Base-by-base conservation (phyloP, 2,329 filamentous ascomycete genomes). In the Metarhizium album region DNA sequence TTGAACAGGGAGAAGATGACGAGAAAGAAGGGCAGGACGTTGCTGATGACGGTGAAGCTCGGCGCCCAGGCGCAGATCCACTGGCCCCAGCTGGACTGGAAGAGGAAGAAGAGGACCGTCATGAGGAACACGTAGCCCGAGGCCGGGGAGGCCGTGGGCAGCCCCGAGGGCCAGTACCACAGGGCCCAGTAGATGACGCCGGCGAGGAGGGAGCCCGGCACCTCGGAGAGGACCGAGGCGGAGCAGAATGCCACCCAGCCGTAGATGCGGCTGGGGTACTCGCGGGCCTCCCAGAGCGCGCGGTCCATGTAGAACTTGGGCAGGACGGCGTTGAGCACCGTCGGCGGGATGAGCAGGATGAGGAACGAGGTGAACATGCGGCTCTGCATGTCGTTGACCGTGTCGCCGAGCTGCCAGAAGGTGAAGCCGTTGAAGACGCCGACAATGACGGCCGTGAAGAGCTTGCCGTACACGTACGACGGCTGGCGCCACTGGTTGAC, bases 21-120 rank as follows among this genome's bases (percentile, higher is more conserved):
- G 69, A 90, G 86, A 75, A 90, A 88, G 71, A 90, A 89, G 1
- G 86, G 86, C 4, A 89, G 71, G 22, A 83, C 85, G 87, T 51
- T 51, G 29, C 49, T 48, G 16, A 51, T 51, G 31, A 51, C 49
- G 7, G 49, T 51, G 68, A 89, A 89, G 40, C 75, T 83, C 0
- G 87, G 86, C 0, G 87, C 85, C 65, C 90, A 90, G 1, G 88
- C 87, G 55, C 83, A 86, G 58, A 93, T 88, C 86, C 86, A 91
- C 63, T 90, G 87, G 20, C 85, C 88, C 86, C 83, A 90, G 57
- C 74, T 82, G 31, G 76, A 78, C 64, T 83, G 78, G 74, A 90
- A 90, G 7, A 90, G 65, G 71, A 82, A 88, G 70, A 90, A 90
- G 0, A 91, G 74, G 20, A 51, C 14, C 1, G 45, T 51, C 49